Percentiles rank a stretch among this genome's conserved stretches.
Evolutionary conservation across 2,329 filamentous ascomycete species (phyloP).

Genomic region (Trichoderma aggressivum): DNA sequence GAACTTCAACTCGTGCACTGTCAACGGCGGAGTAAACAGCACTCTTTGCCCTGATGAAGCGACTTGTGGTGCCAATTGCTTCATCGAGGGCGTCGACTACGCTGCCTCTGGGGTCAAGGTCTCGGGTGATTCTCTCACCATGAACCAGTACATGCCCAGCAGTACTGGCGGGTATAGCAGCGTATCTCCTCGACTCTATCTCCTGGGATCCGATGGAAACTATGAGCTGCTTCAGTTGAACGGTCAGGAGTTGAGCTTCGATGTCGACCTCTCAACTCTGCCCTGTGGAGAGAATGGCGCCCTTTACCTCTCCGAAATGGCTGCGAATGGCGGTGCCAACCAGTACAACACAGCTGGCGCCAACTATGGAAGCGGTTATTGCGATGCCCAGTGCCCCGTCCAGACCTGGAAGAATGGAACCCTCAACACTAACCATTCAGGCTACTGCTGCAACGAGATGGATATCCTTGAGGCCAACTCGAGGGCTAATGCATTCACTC

Average conservation of each 20-base stretch:
- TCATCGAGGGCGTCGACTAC: slow-evolving; percentile 50
- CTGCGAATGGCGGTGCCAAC: slow-evolving; percentile 57
- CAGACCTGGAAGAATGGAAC: slow-evolving; percentile 48
- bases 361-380: slow-evolving; percentile 61
- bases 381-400: slow-evolving; percentile 57
- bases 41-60: slow-evolving; percentile 48
- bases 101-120: slow-evolving; percentile 32
- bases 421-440: slow-evolving; percentile 32
- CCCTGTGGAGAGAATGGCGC: slow-evolving; percentile 67
- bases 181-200: slow-evolving; percentile 51
- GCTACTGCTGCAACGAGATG: slow-evolving; percentile 53
- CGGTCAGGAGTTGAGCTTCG: slow-evolving; percentile 62
- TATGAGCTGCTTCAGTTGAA: slow-evolving; percentile 61
- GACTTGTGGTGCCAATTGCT: slow-evolving; percentile 52
- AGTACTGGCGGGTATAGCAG: slow-evolving; percentile 25
- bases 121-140: slow-evolving; percentile 29
- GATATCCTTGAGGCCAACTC: slow-evolving; percentile 56
- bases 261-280: slow-evolving; percentile 62
- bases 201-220: slow-evolving; percentile 51
- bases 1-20: slow-evolving; percentile 34
- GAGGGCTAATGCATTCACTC: slow-evolving; percentile 42
- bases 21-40: slow-evolving; percentile 36
- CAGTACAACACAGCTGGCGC: slow-evolving; percentile 55
- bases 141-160: slow-evolving; percentile 29
- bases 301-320: slow-evolving; percentile 56